phyloP scores from a whole-genome alignment of 768 basidiomycete genomes.

The Naganishia kalamii region DNA sequence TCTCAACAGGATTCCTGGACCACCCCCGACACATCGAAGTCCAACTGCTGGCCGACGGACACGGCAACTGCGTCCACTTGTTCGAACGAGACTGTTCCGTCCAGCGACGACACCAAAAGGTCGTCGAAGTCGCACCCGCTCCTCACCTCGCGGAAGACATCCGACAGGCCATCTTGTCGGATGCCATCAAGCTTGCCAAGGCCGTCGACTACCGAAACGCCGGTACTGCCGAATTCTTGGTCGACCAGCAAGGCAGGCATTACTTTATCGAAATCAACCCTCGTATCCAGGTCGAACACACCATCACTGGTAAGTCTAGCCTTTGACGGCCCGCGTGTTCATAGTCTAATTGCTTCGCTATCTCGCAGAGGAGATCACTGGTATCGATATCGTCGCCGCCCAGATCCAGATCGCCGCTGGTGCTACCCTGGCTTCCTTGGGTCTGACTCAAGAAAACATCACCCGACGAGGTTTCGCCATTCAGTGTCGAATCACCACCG shows the following conservation, averaged over 20 bases:
- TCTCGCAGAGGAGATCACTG: constrained; percentile 88
- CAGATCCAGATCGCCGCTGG: constrained; percentile 99
- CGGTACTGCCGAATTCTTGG: constrained; percentile 96
- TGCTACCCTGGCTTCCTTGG: constrained; percentile 87
- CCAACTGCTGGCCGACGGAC: constrained; percentile 81
- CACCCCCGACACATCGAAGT: constrained; percentile 97
- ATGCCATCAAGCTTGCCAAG: constrained; percentile 90
- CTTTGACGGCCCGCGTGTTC: constrained; percentile 10
- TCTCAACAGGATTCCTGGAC: constrained; percentile 56
- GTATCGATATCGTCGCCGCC: constrained; percentile 97
- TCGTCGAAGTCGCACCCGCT: constrained; percentile 96
- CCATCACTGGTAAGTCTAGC: constrained; percentile 71
- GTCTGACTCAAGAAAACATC: constrained; percentile 90
- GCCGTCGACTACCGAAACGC: constrained; percentile 94
- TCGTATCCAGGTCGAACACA: constrained; percentile 99
- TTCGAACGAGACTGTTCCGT: constrained; percentile 99
- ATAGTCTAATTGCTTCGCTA: constrained; percentile 19
- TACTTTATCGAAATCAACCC: constrained; percentile 99
- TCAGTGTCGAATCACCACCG: constrained; percentile 96
- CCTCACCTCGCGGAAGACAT: constrained; percentile 86
- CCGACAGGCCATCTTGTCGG: constrained; percentile 74
- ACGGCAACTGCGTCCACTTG: constrained; percentile 92
- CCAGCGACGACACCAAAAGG: constrained; percentile 95
- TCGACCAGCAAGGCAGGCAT: constrained; percentile 90
- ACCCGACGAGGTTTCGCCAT: constrained; percentile 95